Conservation (phyloP, 257 asterid species). For the Nicotiana obtusifolia region DNA sequence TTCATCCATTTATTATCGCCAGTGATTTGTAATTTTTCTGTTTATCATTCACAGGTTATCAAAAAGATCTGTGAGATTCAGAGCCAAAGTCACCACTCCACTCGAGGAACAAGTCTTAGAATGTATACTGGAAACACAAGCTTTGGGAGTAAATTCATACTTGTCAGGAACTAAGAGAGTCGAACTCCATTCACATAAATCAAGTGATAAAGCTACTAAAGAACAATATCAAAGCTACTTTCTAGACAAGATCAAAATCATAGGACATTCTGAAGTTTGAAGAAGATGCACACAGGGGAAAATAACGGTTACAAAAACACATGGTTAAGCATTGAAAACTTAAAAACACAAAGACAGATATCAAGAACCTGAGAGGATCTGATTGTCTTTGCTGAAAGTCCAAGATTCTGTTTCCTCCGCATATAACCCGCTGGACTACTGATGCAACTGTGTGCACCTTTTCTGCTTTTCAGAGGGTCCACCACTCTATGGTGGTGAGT, state of each 20-base stretch:
- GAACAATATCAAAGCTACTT: not conserved
- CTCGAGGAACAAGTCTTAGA: not conserved
- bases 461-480: slow-evolving; percentile 21
- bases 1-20: not conserved
- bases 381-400: slow-evolving; percentile 23
- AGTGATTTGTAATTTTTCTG: not conserved
- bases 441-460: slow-evolving; percentile 46
- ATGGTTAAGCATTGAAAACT: not conserved
- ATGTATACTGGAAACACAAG: not conserved
- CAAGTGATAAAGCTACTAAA: not conserved
- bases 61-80: not conserved
- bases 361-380: slow-evolving; percentile 28
- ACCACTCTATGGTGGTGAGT: slow-evolving; percentile 17
- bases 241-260: not conserved
- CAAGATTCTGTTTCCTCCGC: slow-evolving; percentile 42
- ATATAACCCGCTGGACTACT: slow-evolving; percentile 47
- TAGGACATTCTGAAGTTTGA: not conserved
- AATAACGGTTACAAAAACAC: not conserved
- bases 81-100: not conserved
- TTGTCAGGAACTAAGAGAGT: not conserved
- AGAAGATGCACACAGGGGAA: not conserved
- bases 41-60: not conserved
- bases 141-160: not conserved
- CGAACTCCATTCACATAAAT: not conserved
- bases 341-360: not conserved